Evolutionary conservation across 1,284 basidiomycete genomes (phyloP).

Genomic region (Papiliotrema flavescens): DNA sequence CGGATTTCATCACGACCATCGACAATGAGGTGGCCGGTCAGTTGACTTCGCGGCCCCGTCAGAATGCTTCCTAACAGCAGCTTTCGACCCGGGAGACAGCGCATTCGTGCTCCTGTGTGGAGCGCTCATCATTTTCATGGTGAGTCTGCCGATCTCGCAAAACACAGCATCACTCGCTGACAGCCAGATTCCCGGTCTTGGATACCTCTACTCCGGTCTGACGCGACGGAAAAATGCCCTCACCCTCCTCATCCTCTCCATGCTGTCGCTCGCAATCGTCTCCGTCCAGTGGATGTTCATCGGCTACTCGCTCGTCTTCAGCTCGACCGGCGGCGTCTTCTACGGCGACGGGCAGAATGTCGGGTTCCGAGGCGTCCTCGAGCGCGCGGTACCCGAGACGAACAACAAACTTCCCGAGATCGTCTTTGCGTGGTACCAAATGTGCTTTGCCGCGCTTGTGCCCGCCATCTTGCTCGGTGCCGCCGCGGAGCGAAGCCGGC

Average conservation of each 20-base stretch:
- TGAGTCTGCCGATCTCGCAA: conserved; percentile 12
- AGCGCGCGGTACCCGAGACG: conserved; percentile 65
- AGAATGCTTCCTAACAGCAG: conserved; percentile 12
- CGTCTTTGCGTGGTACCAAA: conserved; percentile 77
- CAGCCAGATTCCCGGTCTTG: conserved; percentile 56
- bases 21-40: conserved; percentile 12
- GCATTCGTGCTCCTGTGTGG: conserved; percentile 77
- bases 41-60: background rate
- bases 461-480: conserved; percentile 56
- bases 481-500: conserved; percentile 81
- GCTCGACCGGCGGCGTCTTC: conserved; percentile 59
- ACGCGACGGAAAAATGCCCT: conserved; percentile 63
- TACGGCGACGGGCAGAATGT: conserved; percentile 61
- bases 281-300: conserved; percentile 84
- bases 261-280: conserved; percentile 69
- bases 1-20: conserved; percentile 28
- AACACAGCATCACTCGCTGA: conserved; percentile 20
- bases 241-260: conserved; percentile 52
- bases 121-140: conserved; percentile 65
- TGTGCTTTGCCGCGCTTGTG: conserved; percentile 53
- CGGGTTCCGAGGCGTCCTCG: conserved; percentile 64
- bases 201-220: conserved; percentile 86
- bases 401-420: conserved; percentile 55
- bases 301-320: conserved; percentile 80
- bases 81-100: conserved; percentile 73